Base-by-base conservation (phyloP, 2,329 filamentous ascomycete genomes). In the Cryphonectria japonica region DNA sequence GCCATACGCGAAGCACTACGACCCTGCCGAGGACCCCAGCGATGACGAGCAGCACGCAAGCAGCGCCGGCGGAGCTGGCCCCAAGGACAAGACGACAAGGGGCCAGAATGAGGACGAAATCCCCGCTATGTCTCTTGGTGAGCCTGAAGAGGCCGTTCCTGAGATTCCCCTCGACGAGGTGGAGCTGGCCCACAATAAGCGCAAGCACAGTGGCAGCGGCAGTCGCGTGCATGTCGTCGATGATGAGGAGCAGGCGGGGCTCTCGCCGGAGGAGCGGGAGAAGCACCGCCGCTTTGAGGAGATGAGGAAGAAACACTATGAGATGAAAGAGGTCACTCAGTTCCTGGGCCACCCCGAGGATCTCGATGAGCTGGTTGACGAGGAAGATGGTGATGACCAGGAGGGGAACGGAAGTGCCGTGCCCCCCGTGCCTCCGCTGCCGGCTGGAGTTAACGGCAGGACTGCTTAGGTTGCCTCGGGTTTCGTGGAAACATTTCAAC, bases 251-350 rank as follows among this genome's bases (percentile, higher is more conserved):
- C 87, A 89, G 87, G 86, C 83, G 32, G 87, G 87, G 50, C 80
- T 90, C 77, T 88, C 84, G 71, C 82, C 87, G 59, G 94, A 97
- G 80, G 95, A 97, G 79, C 86, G 85, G 73, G 94, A 96, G 84
- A 98, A 98, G 85, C 96, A 99, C 82, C 89, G 88, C 78, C 90
- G 92, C 79, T 99, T 99, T 80, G 95, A 98, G 83, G 87, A 93
- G 83, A 87, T 94, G 85, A 89, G 96, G 78, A 98, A 96, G 90
- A 95, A 91, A 85, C 96, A 99, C 82, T 99, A 99, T 82, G 96
- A 99, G 86, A 99, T 99, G 96, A 94, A 89, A 83, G 92, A 96
- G 78, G 94, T 98, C 71, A 97, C 96, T 77, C 89, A 91, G 78
- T 83, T 98, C 68, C 88, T 99, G 75, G 95, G 94, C 19, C 91